Evolutionary conservation across 192 early-diverging fungal genomes (phyloP), one percentile per base, ranked within the genome.

Genomic region (Backusella psychrophila): DNA sequence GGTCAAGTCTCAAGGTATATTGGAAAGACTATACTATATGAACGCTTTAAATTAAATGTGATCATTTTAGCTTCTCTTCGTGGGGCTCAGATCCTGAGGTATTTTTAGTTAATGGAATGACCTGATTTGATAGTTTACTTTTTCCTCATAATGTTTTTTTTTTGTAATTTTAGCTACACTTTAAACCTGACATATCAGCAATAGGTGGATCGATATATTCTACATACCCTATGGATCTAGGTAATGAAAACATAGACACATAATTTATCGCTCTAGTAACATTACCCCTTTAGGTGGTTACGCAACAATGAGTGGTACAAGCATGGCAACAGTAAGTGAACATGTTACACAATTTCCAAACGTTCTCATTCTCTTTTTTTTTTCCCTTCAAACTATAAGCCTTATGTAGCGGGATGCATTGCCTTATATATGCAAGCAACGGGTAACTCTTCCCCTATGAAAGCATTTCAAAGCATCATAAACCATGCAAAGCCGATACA

Each of bases 21-120:
- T 71, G 49, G 73, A 68, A 0, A 78, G 65, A 29, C 77, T 81
- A 14, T 74, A 76, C 76, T 5, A 49, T 76, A 71, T 77, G 53
- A 53, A 19, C 2, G 52, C 65, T 53, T 66, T 74, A 29, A 75
- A 66, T 19, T 85, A 81, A 66, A 68, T 75, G n/a, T 63, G 77
- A 84, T 42, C 87, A 85, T 36, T 68, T 36, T 52, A 76, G 68
- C 3, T 95, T 92, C 72, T 92, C 92, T 21, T 91, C 91, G 17
- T 89, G 87, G 81, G 96, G 96, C 11, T 69, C 68, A 11, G 68
- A 76, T 70, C 44, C 75, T 35, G 75, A 70, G 68, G 75, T 76
- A 76, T 46, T 21, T 39, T 17, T 44, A 6, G 15, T 35, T 66
- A 34, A 66, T 34, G 1, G 6, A n/a, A 34, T 66, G 26, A 14